These are phyloP conservation scores for Termitomyces sp. DNA, from an alignment of 768 basidiomycete genomes.

Conservation along the genomic window DNA sequence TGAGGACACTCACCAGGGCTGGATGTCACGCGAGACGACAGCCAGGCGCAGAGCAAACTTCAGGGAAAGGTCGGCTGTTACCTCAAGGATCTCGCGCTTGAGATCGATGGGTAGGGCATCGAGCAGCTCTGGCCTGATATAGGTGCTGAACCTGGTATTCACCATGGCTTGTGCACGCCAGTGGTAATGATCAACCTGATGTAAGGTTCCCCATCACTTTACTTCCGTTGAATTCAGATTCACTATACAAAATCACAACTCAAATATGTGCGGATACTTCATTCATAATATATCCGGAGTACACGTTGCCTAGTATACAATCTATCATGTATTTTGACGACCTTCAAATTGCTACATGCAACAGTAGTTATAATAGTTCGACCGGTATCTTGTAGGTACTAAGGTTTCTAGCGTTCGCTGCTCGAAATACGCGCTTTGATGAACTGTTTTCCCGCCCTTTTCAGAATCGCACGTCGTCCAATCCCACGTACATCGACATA, in stretches of 20 bases:
- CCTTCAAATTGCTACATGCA: no score
- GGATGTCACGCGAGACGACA: constrained; percentile 12
- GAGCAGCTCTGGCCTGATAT: constrained; percentile 8
- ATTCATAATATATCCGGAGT: no score
- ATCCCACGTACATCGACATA: constrained; percentile 76
- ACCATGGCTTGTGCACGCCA: constrained; percentile 2
- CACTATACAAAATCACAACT: no score
- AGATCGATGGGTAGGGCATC: constrained; percentile 13
- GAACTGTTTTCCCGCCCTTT: constrained; percentile 54
- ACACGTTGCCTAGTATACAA: no score
- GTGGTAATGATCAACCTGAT: no score
- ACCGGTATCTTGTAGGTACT: not conserved
- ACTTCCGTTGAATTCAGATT: no score
- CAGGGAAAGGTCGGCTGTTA: constrained; percentile 8
- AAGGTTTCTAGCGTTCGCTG: not conserved
- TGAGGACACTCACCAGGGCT: constrained; percentile 9
- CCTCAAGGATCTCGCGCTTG: constrained; percentile 17
- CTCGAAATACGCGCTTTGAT: constrained; percentile 34
- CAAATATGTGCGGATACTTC: no score
- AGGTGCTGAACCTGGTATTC: constrained; percentile 11
- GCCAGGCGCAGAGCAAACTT: constrained; percentile 11
- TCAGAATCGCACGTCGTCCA: constrained; percentile 65
- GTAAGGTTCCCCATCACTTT: no score
- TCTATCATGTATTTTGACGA: no score
- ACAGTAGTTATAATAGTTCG: no score